A percentile compares a stretch with the other conserved stretches of the same genome.
Evolutionary conservation across 768 basidiomycete species (phyloP).

Genomic region (Boletus eberwhitei): DNA sequence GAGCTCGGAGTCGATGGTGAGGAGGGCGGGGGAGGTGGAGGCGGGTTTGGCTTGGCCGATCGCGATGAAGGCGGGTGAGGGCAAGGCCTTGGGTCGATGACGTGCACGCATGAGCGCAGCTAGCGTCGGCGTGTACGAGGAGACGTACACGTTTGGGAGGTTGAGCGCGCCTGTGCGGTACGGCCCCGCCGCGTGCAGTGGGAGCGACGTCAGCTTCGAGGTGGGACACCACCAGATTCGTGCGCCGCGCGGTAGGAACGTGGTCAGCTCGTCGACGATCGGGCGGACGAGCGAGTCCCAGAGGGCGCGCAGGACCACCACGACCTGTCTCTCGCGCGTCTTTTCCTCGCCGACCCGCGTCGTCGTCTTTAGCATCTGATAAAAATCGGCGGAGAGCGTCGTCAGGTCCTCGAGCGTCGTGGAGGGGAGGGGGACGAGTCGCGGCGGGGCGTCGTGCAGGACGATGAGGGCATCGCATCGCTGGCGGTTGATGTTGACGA

Average conservation of each 20-base stretch:
- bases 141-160: slow-evolving; percentile 22
- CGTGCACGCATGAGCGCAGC: slow-evolving; percentile 28
- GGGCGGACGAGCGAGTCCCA: slow-evolving; percentile 27
- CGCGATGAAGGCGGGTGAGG: slow-evolving; percentile 10
- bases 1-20: slow-evolving; percentile 17
- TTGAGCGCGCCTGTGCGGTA: slow-evolving; percentile 16
- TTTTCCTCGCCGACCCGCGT: slow-evolving; percentile 20
- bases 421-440: slow-evolving; percentile 18
- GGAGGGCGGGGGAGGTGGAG: slow-evolving; percentile 5
- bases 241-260: slow-evolving; percentile 18
- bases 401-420: slow-evolving; percentile 12
- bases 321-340: slow-evolving; percentile 15
- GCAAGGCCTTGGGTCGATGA: neutral
- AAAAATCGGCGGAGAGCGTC: slow-evolving; percentile 4
- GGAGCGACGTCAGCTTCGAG: slow-evolving; percentile 29
- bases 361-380: slow-evolving; percentile 4
- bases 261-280: slow-evolving; percentile 12
- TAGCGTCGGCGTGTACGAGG: slow-evolving; percentile 35
- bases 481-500: slow-evolving; percentile 32
- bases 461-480: slow-evolving; percentile 42
- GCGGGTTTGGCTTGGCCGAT: slow-evolving; percentile 20
- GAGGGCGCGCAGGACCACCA: slow-evolving; percentile 15
- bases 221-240: slow-evolving; percentile 36
- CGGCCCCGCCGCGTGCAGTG: slow-evolving; percentile 33
- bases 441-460: slow-evolving; percentile 15